A percentile compares a stretch with the other conserved stretches of the same genome.
Conservation (phyloP, 352 stramenopile genomes). For the Phytophthora lateralis region DNA sequence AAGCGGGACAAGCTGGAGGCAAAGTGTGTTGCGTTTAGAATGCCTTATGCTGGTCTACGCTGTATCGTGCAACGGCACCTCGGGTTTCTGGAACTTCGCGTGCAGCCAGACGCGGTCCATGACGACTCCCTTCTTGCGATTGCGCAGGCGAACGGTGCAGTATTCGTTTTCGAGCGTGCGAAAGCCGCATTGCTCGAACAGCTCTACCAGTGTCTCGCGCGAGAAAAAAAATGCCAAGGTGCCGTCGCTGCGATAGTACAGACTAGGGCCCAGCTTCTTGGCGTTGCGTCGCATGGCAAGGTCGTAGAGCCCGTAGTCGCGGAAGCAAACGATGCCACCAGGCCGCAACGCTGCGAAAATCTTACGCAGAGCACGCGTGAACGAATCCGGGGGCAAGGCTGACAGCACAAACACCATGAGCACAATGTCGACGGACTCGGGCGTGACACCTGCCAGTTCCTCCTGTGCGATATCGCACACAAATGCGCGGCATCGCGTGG, state of each 20-base stretch:
- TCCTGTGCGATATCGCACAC: conserved; percentile 75
- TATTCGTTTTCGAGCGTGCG: conserved; percentile 70
- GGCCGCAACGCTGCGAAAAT: conserved; percentile 56
- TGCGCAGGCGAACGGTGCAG: conserved; percentile 73
- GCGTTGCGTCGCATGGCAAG: conserved; percentile 85
- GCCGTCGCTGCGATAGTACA: conserved; percentile 81
- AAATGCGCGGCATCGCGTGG: conserved; percentile 62
- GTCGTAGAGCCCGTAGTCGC: conserved; percentile 89
- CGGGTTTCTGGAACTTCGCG: conserved; percentile 65
- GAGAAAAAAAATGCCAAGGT: conserved; percentile 86
- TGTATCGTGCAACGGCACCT: neutral
- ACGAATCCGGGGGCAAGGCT: conserved; percentile 64
- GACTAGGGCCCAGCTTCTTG: conserved; percentile 57
- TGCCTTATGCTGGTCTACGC: neutral
- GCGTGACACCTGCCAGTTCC: conserved; percentile 45
- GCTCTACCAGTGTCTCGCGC: conserved; percentile 45
- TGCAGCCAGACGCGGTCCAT: conserved; percentile 88
- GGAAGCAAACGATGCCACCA: conserved; percentile 82
- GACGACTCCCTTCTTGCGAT: conserved; percentile 67
- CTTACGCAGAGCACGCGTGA: conserved; percentile 57
- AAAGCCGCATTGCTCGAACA: conserved; percentile 61
- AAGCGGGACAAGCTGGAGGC: no score
- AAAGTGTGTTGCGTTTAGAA: no score
- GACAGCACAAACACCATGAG: conserved; percentile 89
- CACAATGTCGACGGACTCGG: conserved; percentile 70